Percentiles rank a stretch among this genome's conserved stretches.
These are phyloP conservation scores for Emmonsiellopsis sp. DNA, from an alignment of 2,329 filamentous ascomycete species.

Conservation along the genomic window DNA sequence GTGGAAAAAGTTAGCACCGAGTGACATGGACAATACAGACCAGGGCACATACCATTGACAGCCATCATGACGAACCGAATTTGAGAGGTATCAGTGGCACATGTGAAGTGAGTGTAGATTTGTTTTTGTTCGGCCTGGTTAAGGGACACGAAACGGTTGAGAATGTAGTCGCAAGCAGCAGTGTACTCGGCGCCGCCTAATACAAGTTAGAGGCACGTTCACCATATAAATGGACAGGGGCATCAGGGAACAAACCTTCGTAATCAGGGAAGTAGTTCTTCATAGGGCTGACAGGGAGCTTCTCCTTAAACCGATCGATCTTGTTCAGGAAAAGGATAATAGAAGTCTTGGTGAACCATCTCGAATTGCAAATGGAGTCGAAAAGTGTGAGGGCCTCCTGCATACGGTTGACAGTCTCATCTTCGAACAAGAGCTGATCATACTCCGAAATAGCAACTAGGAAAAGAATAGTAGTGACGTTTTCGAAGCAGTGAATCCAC, in stretches of 20 bases:
- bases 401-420: conserved; percentile 81
- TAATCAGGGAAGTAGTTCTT: conserved; percentile 69
- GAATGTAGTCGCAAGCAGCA: conserved; percentile 94
- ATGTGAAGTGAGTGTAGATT: conserved; percentile 99
- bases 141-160: conserved; percentile 94
- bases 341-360: conserved; percentile 64
- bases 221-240: conserved; percentile 7
- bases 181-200: conserved; percentile 84
- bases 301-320: conserved; percentile 67
- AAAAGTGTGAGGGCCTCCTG: conserved; percentile 62
- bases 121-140: conserved; percentile 99
- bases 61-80: conserved; percentile 99
- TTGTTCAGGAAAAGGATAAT: conserved; percentile 68
- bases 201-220: conserved; percentile 14
- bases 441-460: conserved; percentile 95
- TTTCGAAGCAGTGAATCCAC: conserved; percentile 99
- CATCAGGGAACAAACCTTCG: conserved; percentile 45
- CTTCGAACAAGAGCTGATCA: conserved; percentile 90
- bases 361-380: conserved; percentile 63
- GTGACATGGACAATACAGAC: conserved; percentile 1
- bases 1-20: not conserved
- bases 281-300: conserved; percentile 63
- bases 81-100: conserved; percentile 95
- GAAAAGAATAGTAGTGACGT: conserved; percentile 94
- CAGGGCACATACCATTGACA: conserved; percentile 74